Evolutionary conservation across 768 basidiomycete genomes (phyloP), one percentile per base, ranked within the genome.

Genomic region (Amyloporia xantha): DNA sequence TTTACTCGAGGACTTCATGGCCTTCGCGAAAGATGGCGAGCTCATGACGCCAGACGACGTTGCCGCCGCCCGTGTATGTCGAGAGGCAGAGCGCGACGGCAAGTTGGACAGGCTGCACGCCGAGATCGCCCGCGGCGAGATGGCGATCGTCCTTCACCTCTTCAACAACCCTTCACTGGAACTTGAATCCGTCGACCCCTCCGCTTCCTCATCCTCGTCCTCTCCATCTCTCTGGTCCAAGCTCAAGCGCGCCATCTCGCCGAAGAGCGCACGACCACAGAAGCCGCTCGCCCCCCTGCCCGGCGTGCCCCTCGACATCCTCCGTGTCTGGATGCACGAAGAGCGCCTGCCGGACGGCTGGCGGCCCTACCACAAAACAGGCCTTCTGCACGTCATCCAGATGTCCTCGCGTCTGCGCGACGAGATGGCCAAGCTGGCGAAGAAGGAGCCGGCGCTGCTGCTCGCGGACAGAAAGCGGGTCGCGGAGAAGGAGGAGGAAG

Each of bases 61-160:
- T 11, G 81, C 76, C 2, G 66, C 71, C 21, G 71, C 75, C 7
- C 71, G 82, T 2, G 62, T 80, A 2, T 68, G 78, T 46, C 65
- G 82, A 23, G 81, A 84, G 54, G 68, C 64, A 13, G 59, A 67
- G 33, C 74, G 63, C 5, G 59, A 62, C 4, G 21, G 12, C 15
- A 65, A 68, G 0, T 56, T 84, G 23, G 72, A 74, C 45, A 48
- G 54, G 3, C 35, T 78, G 4, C 79, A 80, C 52, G 71, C 74
- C 1, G 79, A 82, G 63, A 74, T 84, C 48, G 83, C 82, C 1
- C 71, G 81, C 3, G 83, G 81, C n/a, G 83, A 85, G 64, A 79
- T 84, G 71, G 79, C 75, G 0, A 76, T 84, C 45, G 76, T 82
- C 9, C 65, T 83, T 13, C 80, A 78, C 1, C 68, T 84, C 9